phyloP scores from a whole-genome alignment of 2,329 filamentous ascomycete species.

The Cercospora citrullina region DNA sequence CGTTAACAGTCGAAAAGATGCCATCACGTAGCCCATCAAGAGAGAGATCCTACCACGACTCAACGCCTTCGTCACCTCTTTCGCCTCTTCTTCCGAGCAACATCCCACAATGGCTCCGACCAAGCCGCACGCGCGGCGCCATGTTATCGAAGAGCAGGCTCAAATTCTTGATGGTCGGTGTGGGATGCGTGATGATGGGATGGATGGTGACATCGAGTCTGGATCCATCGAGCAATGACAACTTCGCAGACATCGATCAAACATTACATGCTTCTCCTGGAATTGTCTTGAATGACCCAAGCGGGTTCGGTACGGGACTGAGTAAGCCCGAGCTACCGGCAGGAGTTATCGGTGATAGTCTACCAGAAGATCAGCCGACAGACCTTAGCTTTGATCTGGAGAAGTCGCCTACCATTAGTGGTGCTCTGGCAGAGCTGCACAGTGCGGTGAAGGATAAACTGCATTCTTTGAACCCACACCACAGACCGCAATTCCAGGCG shows the following conservation, averaged over 20 bases:
- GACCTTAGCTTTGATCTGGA: background rate
- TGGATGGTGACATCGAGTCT: constrained; percentile 36
- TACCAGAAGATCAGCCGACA: constrained; percentile 20
- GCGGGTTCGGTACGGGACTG: constrained; percentile 24
- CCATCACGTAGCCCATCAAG: constrained; percentile 28
- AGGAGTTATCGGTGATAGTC: constrained; percentile 25
- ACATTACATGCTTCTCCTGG: constrained; percentile 24
- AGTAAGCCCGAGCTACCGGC: constrained; percentile 10
- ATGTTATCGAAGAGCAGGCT: constrained; percentile 29
- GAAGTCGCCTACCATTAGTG: constrained; percentile 34
- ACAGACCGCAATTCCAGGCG: background rate
- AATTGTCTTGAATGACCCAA: constrained; percentile 30
- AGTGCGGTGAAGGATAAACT: constrained; percentile 38
- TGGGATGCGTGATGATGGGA: constrained; percentile 35
- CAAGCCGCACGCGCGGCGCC: constrained; percentile 19
- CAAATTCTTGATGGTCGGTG: constrained; percentile 29
- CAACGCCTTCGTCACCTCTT: constrained; percentile 29
- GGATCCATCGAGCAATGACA: constrained; percentile 20
- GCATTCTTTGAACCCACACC: constrained; percentile 35
- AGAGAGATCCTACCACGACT: constrained; percentile 27
- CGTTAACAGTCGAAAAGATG: constrained; percentile 18
- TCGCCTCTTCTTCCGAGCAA: constrained; percentile 30
- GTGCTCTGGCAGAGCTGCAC: constrained; percentile 38
- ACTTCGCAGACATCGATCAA: constrained; percentile 10
- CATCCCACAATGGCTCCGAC: constrained; percentile 36